A percentile compares a stretch with the other conserved stretches of the same genome.
These are phyloP conservation scores for Phytophthora pseudosyringae DNA, from an alignment of 352 stramenopile genomes.

Conservation along the genomic window DNA sequence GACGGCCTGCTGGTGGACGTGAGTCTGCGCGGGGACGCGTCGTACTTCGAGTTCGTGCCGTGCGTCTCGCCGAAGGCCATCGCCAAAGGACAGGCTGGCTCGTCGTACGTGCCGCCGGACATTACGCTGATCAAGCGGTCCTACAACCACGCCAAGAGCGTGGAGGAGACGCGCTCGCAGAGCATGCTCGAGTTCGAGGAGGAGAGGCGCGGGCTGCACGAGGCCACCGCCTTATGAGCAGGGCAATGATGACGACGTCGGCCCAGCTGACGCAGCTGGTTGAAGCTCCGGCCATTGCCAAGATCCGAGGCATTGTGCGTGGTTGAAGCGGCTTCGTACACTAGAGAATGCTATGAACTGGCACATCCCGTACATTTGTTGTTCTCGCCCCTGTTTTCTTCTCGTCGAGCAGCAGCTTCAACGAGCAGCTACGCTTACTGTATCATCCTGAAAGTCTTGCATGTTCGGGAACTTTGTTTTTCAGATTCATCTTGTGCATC, in stretches of 20 bases:
- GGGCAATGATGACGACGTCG: conserved; percentile 6
- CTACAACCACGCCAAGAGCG: conserved; percentile 61
- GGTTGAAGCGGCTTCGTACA: conserved; percentile 23
- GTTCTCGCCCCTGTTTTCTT: conserved; percentile 5
- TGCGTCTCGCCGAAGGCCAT: conserved; percentile 26
- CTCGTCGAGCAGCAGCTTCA: conserved; percentile 24
- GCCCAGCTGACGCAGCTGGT: conserved; percentile 7
- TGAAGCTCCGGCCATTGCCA: conserved; percentile 11
- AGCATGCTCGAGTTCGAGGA: conserved; percentile 69
- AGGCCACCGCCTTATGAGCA: conserved; percentile 27
- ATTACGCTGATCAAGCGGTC: conserved; percentile 52
- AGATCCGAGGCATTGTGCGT: conserved; percentile 5
- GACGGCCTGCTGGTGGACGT: conserved; percentile 73
- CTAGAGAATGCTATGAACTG: conserved; percentile 31
- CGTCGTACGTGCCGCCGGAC: conserved; percentile 51
- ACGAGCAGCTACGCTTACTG: not conserved
- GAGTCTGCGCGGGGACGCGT: conserved; percentile 67
- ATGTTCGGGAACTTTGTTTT: not conserved
- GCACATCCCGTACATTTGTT: conserved; percentile 22
- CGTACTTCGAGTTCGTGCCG: conserved; percentile 72
- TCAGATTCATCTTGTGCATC: conserved; percentile 5
- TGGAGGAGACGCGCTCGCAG: conserved; percentile 55
- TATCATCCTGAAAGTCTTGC: not conserved
- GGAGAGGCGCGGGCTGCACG: conserved; percentile 26
- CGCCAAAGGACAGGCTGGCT: conserved; percentile 4